Percentiles rank a stretch among this genome's conserved stretches.
phyloP scores from a whole-genome alignment of 495 filamentous ascomycete species.

The Daldinia childiae region DNA sequence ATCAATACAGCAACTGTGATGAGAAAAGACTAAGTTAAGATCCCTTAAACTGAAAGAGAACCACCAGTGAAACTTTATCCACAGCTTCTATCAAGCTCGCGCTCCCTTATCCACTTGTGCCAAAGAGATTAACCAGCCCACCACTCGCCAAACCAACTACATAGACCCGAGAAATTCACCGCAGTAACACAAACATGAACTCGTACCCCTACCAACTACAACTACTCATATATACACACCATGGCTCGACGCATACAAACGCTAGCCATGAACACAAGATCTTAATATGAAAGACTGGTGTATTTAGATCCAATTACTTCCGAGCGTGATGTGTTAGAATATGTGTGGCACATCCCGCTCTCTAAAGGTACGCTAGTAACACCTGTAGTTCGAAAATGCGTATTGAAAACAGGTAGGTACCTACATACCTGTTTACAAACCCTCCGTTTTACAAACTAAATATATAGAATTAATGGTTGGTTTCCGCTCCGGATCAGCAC shows the following conservation, averaged over 20 bases:
- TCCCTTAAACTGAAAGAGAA: no score
- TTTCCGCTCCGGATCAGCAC: background rate
- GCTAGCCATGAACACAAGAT: constrained; percentile 10
- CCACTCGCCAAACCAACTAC: no score
- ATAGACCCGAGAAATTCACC: no score
- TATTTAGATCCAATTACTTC: constrained; percentile 15
- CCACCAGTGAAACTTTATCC: no score
- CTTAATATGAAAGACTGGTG: background rate
- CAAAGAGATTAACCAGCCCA: no score
- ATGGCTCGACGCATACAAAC: background rate
- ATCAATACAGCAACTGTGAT: no score
- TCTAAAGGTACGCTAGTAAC: background rate
- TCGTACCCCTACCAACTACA: background rate
- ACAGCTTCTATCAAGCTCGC: no score
- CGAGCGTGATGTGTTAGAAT: constrained; percentile 6
- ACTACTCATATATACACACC: background rate
- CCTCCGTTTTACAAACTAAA: background rate
- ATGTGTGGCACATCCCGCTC: background rate
- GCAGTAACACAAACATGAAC: no score
- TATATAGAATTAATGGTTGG: background rate
- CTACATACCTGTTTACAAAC: background rate
- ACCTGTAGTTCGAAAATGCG: constrained; percentile 22
- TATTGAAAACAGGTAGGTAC: no score
- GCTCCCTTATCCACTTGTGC: no score
- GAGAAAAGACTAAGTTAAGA: no score